phyloP scores from a whole-genome alignment of 2,329 filamentous ascomycete genomes.

The Aspergillus carbonarius region DNA sequence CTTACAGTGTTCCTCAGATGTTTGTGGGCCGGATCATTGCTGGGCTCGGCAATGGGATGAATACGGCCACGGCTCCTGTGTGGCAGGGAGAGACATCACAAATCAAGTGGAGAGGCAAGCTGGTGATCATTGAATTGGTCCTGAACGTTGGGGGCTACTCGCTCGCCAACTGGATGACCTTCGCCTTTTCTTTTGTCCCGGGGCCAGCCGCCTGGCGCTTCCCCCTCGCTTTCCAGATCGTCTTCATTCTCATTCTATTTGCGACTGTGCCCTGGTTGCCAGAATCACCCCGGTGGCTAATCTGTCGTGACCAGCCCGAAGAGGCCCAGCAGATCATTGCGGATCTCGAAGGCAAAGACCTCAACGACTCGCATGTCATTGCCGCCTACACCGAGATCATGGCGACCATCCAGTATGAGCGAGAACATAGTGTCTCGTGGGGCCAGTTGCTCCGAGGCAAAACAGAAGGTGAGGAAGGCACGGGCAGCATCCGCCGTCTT shows the following conservation, averaged over 20 bases:
- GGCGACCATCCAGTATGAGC: constrained; percentile 10
- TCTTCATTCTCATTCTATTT: constrained; percentile 46
- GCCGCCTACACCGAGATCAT: background rate
- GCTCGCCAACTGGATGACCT: constrained; percentile 29
- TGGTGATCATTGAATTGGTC: constrained; percentile 57
- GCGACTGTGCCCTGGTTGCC: constrained; percentile 37
- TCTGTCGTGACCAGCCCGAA: constrained; percentile 34
- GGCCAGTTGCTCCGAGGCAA: constrained; percentile 8
- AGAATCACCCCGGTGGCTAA: constrained; percentile 35
- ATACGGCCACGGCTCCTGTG: constrained; percentile 50
- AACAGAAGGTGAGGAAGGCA: constrained; percentile 2
- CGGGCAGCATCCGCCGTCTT: constrained; percentile 38
- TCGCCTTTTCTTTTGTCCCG: constrained; percentile 22
- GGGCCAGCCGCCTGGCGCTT: constrained; percentile 44
- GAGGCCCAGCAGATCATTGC: constrained; percentile 49
- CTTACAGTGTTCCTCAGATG: constrained; percentile 49
- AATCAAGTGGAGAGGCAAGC: constrained; percentile 40
- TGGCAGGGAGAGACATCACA: constrained; percentile 54
- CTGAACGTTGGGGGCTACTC: constrained; percentile 37
- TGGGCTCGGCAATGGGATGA: constrained; percentile 53
- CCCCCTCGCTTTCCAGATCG: constrained; percentile 50
- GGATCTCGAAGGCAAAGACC: constrained; percentile 42
- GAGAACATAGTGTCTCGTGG: constrained; percentile 7
- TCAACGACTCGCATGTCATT: constrained; percentile 53
- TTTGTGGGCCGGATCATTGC: constrained; percentile 51